Conservation (phyloP, 2,329 filamentous ascomycete genomes). For the Cladosporium sphaerospermum region DNA sequence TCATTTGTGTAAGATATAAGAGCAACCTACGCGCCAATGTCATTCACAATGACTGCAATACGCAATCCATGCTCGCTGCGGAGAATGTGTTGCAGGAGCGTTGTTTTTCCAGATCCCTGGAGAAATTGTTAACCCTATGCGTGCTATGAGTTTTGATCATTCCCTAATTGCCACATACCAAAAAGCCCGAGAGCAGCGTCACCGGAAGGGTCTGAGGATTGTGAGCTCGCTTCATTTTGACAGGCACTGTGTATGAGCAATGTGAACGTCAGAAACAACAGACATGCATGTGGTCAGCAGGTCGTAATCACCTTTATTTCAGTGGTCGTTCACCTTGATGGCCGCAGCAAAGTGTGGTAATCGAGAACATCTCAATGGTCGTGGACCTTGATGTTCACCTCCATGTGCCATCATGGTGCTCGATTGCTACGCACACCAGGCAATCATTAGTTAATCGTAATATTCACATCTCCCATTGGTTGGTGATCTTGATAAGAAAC, state of each 20-base stretch:
- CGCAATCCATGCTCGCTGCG: slow-evolving; percentile 60
- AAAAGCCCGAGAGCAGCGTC: slow-evolving; percentile 55
- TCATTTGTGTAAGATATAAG: not conserved
- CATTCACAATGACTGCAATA: slow-evolving; percentile 68
- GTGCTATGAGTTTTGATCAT: not conserved
- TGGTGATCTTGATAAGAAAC: too few species aligned
- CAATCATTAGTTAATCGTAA: too few species aligned
- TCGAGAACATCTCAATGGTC: not conserved
- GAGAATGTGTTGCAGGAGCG: slow-evolving; percentile 62
- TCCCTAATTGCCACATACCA: slow-evolving; percentile 34
- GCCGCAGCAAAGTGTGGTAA: not conserved
- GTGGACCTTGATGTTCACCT: slow-evolving; percentile 4
- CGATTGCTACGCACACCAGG: too few species aligned
- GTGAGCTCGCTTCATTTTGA: not conserved
- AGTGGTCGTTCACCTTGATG: slow-evolving; percentile 9
- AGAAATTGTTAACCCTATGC: not conserved
- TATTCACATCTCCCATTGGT: too few species aligned
- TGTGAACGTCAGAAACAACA: not conserved
- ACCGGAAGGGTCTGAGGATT: slow-evolving; percentile 44
- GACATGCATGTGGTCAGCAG: slow-evolving; percentile 4
- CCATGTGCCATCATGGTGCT: slow-evolving; percentile 8
- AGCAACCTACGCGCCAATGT: slow-evolving; percentile 44
- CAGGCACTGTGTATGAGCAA: not conserved
- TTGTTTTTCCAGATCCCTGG: slow-evolving; percentile 65
- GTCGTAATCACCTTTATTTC: slow-evolving; percentile 1